Conservation (phyloP, 345 rosid species). For the Ceriops zippeliana region DNA sequence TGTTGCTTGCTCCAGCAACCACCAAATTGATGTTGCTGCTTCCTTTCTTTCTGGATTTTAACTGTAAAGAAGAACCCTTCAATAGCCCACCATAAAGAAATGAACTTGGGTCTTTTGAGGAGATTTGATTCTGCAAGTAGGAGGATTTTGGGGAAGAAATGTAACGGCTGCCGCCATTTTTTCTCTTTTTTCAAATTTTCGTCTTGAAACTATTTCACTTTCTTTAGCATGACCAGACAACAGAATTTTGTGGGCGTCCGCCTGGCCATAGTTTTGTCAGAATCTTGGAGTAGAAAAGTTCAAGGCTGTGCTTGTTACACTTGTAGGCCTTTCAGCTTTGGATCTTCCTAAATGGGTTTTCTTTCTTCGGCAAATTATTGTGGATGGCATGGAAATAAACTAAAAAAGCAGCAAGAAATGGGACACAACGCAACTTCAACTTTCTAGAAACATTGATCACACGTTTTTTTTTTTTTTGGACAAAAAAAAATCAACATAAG, state of each 20-base stretch:
- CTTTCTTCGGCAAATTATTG: constrained; percentile 19
- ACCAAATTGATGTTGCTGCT: constrained; percentile 35
- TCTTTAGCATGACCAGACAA: not conserved
- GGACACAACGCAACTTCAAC: not conserved
- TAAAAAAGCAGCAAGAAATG: not conserved
- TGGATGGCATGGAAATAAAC: constrained; percentile 16
- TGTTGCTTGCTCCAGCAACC: constrained; percentile 48
- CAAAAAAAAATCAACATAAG: no score
- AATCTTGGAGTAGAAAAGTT: constrained; percentile 9
- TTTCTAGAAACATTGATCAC: not conserved
- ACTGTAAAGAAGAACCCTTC: constrained; percentile 34
- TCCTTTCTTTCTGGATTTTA: constrained; percentile 36
- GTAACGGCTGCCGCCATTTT: constrained; percentile 52
- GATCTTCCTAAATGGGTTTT: constrained; percentile 32
- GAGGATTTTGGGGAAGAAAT: constrained; percentile 51
- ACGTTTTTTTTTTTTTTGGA: no score
- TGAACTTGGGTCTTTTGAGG: constrained; percentile 34
- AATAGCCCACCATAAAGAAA: constrained; percentile 45
- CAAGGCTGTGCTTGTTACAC: constrained; percentile 45
- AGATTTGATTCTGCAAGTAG: constrained; percentile 39
- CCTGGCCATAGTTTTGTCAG: not conserved
- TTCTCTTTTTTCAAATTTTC: not conserved
- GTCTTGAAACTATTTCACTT: not conserved
- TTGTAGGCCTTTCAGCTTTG: constrained; percentile 32
- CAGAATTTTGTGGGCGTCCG: not conserved